A percentile compares a stretch with the other conserved stretches of the same genome.
Evolutionary conservation across 1,139 yeast species (phyloP).

Genomic region (Kodamaea sp.): DNA sequence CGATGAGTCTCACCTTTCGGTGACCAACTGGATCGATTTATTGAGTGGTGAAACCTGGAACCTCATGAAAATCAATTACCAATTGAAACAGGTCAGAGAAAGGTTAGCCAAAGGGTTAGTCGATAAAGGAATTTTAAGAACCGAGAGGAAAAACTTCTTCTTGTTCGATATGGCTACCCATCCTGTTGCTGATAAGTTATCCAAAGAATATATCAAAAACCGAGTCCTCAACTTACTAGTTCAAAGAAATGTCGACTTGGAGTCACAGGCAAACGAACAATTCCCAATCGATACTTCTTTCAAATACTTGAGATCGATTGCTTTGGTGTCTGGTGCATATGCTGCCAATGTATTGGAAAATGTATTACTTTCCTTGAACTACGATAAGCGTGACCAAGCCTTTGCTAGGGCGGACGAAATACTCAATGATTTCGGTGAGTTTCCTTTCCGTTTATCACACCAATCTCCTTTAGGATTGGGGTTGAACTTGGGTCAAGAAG

Average conservation of each 20-base stretch:
- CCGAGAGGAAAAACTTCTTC: constrained; percentile 92
- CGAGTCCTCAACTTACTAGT: constrained; percentile 73
- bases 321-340: constrained; percentile 85
- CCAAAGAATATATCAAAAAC: constrained; percentile 78
- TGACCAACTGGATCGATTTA: constrained; percentile 91
- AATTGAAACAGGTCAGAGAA: constrained; percentile 95
- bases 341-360: constrained; percentile 97
- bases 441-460: constrained; percentile 67
- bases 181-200: constrained; percentile 82
- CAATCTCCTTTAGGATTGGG: constrained; percentile 72
- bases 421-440: constrained; percentile 77
- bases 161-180: constrained; percentile 98
- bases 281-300: constrained; percentile 73
- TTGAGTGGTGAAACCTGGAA: constrained; percentile 98
- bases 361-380: constrained; percentile 73
- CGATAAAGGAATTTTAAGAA: constrained; percentile 94
- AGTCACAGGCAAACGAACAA: constrained; percentile 50
- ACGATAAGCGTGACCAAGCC: constrained; percentile 91
- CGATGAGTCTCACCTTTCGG: constrained; percentile 78
- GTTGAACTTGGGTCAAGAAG: constrained; percentile 68
- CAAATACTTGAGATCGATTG: constrained; percentile 73
- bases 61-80: constrained; percentile 89
- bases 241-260: constrained; percentile 63
- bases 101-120: constrained; percentile 95
- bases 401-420: constrained; percentile 92